Evolutionary conservation across 495 filamentous ascomycete species (phyloP).

Genomic region (Daldinia grandis): DNA sequence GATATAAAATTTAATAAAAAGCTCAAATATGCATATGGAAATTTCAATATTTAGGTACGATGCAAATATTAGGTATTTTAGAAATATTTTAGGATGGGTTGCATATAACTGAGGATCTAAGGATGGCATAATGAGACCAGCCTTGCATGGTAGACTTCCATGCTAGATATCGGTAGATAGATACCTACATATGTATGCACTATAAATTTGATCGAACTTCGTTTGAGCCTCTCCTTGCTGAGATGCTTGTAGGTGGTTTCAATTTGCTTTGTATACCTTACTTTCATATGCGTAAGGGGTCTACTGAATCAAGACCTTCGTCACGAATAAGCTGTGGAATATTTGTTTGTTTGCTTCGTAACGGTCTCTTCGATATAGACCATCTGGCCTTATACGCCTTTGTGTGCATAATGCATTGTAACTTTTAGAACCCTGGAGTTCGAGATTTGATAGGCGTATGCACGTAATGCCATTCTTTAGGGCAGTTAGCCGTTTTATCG

Average conservation of each 20-base stretch:
- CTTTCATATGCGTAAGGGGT: background rate
- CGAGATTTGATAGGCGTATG: conserved; percentile 41
- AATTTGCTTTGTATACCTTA: background rate
- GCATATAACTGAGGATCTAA: background rate
- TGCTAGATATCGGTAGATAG: background rate
- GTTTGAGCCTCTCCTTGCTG: conserved; percentile 7
- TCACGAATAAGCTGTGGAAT: conserved; percentile 11
- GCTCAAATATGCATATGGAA: conserved; percentile 28
- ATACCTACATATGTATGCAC: background rate
- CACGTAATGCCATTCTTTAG: conserved; percentile 39
- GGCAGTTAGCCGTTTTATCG: conserved; percentile 34
- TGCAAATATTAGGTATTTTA: background rate
- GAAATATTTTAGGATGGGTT: background rate
- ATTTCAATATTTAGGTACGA: conserved; percentile 23
- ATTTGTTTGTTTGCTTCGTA: conserved; percentile 44
- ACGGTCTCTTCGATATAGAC: conserved; percentile 21
- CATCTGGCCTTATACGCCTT: conserved; percentile 2
- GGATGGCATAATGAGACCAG: background rate
- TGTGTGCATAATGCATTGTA: conserved; percentile 42
- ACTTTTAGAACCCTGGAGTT: conserved; percentile 7
- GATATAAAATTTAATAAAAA: conserved; percentile 23
- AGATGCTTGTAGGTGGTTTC: conserved; percentile 7
- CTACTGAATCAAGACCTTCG: conserved; percentile 2
- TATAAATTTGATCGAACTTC: conserved; percentile 9
- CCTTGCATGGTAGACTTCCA: background rate